Evolutionary conservation across 2,329 filamentous ascomycete species (phyloP).

Genomic region (Arthrinium puccinioides): DNA sequence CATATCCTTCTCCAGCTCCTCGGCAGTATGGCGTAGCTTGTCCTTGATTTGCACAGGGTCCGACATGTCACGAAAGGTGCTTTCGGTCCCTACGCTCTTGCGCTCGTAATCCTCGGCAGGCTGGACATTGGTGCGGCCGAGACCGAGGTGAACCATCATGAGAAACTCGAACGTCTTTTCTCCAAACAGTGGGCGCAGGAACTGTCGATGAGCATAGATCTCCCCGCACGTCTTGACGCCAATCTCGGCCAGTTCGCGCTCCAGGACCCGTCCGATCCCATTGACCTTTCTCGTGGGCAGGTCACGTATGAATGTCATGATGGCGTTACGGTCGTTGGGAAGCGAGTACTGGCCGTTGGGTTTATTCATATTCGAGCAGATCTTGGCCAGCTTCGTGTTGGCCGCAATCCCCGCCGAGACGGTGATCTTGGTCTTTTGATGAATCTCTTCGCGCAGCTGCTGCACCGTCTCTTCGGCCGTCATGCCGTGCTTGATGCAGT

Average conservation of each 20-base stretch:
- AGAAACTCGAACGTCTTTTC: slow-evolving; percentile 88
- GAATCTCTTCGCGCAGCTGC: slow-evolving; percentile 70
- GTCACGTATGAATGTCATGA: slow-evolving; percentile 79
- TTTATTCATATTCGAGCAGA: slow-evolving; percentile 92
- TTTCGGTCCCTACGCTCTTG: slow-evolving; percentile 91
- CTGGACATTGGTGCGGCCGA: slow-evolving; percentile 78
- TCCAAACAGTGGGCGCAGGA: slow-evolving; percentile 73
- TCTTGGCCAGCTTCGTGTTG: slow-evolving; percentile 91
- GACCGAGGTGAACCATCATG: slow-evolving; percentile 73
- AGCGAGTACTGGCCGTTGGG: slow-evolving; percentile 87
- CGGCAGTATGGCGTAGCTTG: slow-evolving; percentile 73
- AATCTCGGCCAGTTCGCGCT: slow-evolving; percentile 81
- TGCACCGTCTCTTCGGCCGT: slow-evolving; percentile 66
- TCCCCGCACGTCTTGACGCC: slow-evolving; percentile 86
- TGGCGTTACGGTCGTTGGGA: slow-evolving; percentile 61
- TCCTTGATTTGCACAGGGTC: slow-evolving; percentile 61
- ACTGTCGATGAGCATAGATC: slow-evolving; percentile 69
- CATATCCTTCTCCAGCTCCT: slow-evolving; percentile 83
- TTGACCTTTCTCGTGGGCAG: slow-evolving; percentile 88
- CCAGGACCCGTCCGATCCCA: slow-evolving; percentile 88
- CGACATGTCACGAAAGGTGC: slow-evolving; percentile 77
- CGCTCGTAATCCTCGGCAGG: slow-evolving; percentile 85
- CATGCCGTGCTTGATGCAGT: slow-evolving; percentile 64
- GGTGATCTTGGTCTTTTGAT: slow-evolving; percentile 71
- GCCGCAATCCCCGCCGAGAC: slow-evolving; percentile 92